These are phyloP conservation scores for Phytophthora syringae DNA, from an alignment of 352 stramenopile genomes.

Conservation along the genomic window DNA sequence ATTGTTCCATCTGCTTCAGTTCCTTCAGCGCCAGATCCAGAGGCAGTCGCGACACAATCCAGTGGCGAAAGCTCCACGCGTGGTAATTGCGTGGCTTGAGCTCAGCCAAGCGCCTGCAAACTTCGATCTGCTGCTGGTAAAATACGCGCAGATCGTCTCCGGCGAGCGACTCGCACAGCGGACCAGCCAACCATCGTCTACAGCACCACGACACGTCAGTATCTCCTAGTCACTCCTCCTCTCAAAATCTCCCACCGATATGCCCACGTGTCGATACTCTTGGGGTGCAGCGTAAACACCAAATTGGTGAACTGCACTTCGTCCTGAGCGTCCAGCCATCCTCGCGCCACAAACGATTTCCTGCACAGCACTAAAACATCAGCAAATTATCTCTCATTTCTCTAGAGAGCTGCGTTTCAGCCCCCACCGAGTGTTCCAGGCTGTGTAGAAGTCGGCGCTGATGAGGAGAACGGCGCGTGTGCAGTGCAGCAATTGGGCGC, in stretches of 20 bases:
- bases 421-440: conserved; percentile 77
- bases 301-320: conserved; percentile 78
- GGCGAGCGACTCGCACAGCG: conserved; percentile 28
- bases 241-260: conserved; percentile 55
- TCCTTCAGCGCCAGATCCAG: conserved; percentile 41
- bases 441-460: conserved; percentile 86
- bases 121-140: conserved; percentile 53
- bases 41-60: conserved; percentile 58
- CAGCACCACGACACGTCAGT: conserved; percentile 14
- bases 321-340: conserved; percentile 40
- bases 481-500: conserved; percentile 49
- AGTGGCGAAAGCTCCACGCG: conserved; percentile 86
- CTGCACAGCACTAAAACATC: conserved; percentile 31
- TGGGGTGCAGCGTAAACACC: conserved; percentile 79
- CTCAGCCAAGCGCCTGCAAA: conserved; percentile 64
- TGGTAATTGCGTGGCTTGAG: conserved; percentile 83
- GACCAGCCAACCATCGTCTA: conserved; percentile 64
- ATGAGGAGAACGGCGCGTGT: conserved; percentile 77
- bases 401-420: background rate
- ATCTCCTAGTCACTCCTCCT: background rate
- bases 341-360: conserved; percentile 59
- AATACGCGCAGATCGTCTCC: conserved; percentile 40
- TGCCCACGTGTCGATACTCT: conserved; percentile 89
- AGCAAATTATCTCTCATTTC: background rate
- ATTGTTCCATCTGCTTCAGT: conserved; percentile 54